Base-by-base conservation (phyloP, 345 rosid genomes). In the Linum usitatissimum region DNA sequence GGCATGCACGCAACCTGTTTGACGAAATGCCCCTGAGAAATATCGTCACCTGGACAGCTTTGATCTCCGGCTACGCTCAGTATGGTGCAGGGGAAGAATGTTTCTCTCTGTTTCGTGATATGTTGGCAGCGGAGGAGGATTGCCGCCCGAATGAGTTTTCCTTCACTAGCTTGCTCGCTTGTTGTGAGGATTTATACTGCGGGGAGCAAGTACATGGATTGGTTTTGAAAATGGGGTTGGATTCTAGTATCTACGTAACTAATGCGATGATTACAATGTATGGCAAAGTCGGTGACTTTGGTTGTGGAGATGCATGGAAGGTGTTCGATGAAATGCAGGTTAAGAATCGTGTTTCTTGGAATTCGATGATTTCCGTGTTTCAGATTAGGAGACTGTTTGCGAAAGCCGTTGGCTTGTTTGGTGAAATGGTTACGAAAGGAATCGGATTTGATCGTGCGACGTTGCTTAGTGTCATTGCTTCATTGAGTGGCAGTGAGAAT, bases 181-280 rank as follows among this genome's bases (percentile, higher is more conserved):
- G 81, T 12, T 82, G 88, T 61, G 79, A 60, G 34, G 71, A 69
- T 34, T 70, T 70, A 62, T 60, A 64, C 55, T 7, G 51, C 15
- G 96, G 96, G n/a, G 72, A 66, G 76, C 96, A 81, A 68, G 75
- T 84, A 61, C 96, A 91, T 20, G 82, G 80, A 4, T 83, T 86
- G 30, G 87, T 84, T 38, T 67, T 82, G 80, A 86, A 84, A 72
- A 73, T 80, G 73, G 85, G 77, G 6, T 65, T 83, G 39, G 83
- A 72, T 72, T 63, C 73, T 55, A 78, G 76, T 38, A 59, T 73
- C 69, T 85, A 74, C 30, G 87, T 91, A 21, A 86, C 77, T 23
- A 91, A 91, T 79, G 82, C 90, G 56, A 83, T 86, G 54, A 80
- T 91, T 62, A 72, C 79, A 61, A 83, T 86, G 91, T 88, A 88